These are phyloP conservation scores for Dipodascopsis tothii DNA, from an alignment of 805 yeast species.

Conservation along the genomic window DNA sequence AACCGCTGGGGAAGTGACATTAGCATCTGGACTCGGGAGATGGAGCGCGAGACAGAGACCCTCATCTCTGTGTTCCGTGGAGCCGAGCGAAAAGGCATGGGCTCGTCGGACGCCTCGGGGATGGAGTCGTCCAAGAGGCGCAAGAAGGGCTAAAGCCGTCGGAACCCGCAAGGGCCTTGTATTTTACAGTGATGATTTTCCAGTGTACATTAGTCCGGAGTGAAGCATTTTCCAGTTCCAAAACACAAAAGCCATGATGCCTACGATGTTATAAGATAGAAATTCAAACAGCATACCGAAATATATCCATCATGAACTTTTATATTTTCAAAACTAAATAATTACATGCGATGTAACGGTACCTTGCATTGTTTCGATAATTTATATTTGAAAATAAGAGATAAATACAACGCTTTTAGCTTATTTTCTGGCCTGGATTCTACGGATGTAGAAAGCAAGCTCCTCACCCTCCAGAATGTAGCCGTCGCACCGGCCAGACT, in stretches of 20 bases:
- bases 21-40: conserved; percentile 54
- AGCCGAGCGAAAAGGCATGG: conserved; percentile 30
- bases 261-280: too few species aligned
- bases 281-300: too few species aligned
- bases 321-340: conserved; percentile 8
- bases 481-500: conserved; percentile 99
- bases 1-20: conserved; percentile 60
- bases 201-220: too few species aligned
- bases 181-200: neutral
- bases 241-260: too few species aligned
- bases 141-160: conserved; percentile 8
- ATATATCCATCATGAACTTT: conserved; percentile 20
- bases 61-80: conserved; percentile 49
- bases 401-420: conserved; percentile 17
- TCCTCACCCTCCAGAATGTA: conserved; percentile 99
- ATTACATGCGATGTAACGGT: conserved; percentile 16
- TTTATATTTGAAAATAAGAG: neutral
- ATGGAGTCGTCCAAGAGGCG: conserved; percentile 17
- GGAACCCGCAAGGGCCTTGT: too few species aligned
- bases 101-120: too few species aligned
- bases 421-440: conserved; percentile 98
- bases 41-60: conserved; percentile 60
- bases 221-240: too few species aligned
- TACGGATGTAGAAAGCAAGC: conserved; percentile 99
- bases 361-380: conserved; percentile 1